Evolutionary conservation across 2,329 filamentous ascomycete species (phyloP).

Genomic region (Seiridium unicorne): DNA sequence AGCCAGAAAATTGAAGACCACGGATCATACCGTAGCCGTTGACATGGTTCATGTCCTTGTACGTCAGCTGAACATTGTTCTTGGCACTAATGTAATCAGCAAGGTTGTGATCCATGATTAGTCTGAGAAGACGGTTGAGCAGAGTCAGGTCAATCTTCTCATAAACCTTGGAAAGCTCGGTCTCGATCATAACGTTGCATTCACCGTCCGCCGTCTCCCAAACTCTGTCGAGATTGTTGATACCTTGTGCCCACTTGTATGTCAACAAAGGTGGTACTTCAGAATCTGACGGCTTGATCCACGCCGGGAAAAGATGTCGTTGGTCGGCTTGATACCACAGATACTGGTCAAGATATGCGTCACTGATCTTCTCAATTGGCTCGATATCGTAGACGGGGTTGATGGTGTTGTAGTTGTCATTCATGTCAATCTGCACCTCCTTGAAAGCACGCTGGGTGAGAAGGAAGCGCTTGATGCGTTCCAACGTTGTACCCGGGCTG

Average conservation of each 20-base stretch:
- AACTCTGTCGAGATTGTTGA: slow-evolving; percentile 94
- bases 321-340: slow-evolving; percentile 99
- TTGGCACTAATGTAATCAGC: slow-evolving; percentile 99
- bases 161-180: slow-evolving; percentile 97
- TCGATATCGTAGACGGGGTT: slow-evolving; percentile 99
- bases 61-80: slow-evolving; percentile 98
- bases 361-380: slow-evolving; percentile 98
- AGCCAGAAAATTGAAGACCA: slow-evolving; percentile 95
- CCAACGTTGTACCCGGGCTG: slow-evolving; percentile 91
- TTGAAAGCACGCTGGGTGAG: slow-evolving; percentile 98
- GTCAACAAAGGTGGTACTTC: slow-evolving; percentile 92
- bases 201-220: slow-evolving; percentile 94
- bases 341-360: slow-evolving; percentile 97
- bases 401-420: slow-evolving; percentile 98
- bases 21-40: slow-evolving; percentile 99
- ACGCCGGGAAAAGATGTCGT: slow-evolving; percentile 92
- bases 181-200: slow-evolving; percentile 98
- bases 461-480: slow-evolving; percentile 95
- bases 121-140: slow-evolving; percentile 83
- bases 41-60: slow-evolving; percentile 99
- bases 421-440: slow-evolving; percentile 99
- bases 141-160: slow-evolving; percentile 98
- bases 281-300: slow-evolving; percentile 98
- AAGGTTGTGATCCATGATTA: slow-evolving; percentile 99
- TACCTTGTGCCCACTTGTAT: slow-evolving; percentile 99